Percentiles rank a stretch among this genome's conserved stretches.
phyloP scores from a whole-genome alignment of 2,329 filamentous ascomycete genomes.

The Fulvia fulva region DNA sequence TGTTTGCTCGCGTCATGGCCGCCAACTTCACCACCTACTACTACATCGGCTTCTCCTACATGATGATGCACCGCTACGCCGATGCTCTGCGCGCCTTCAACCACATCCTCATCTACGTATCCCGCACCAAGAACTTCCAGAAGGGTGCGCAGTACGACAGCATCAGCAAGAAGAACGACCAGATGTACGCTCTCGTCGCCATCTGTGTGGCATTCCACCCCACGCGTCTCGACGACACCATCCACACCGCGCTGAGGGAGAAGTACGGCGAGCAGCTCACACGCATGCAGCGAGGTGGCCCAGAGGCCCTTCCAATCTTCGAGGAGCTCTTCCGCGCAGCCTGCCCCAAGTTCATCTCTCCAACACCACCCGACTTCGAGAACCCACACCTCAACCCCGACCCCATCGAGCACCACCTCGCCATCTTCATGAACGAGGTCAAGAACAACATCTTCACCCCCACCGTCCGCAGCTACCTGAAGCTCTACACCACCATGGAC shows the following conservation, averaged over 20 bases:
- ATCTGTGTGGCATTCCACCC: conserved; percentile 99
- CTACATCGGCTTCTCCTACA: conserved; percentile 99
- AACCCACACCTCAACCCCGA: conserved; percentile 94
- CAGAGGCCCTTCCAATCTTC: conserved; percentile 91
- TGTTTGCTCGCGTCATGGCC: conserved; percentile 99
- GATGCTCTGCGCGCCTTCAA: conserved; percentile 99
- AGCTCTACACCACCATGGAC: conserved; percentile 99
- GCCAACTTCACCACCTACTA: conserved; percentile 99
- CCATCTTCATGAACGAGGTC: conserved; percentile 99
- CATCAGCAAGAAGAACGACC: conserved; percentile 99
- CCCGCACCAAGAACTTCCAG: conserved; percentile 99
- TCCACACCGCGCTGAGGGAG: conserved; percentile 94
- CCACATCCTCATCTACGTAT: conserved; percentile 98
- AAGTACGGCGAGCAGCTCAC: conserved; percentile 99
- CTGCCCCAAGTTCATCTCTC: conserved; percentile 99
- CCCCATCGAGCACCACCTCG: conserved; percentile 92
- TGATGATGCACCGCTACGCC: conserved; percentile 99
- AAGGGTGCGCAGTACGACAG: conserved; percentile 98
- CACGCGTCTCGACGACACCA: conserved; percentile 94
- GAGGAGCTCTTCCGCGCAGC: conserved; percentile 96
- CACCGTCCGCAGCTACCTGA: conserved; percentile 96
- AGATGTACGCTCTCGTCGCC: conserved; percentile 98
- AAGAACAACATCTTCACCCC: conserved; percentile 99
- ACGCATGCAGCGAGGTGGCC: conserved; percentile 92
- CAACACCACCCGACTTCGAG: conserved; percentile 94